Percentiles rank a stretch among this genome's conserved stretches.
Evolutionary conservation across 495 filamentous ascomycete genomes (phyloP).

Genomic region (Aspergillus affinis): DNA sequence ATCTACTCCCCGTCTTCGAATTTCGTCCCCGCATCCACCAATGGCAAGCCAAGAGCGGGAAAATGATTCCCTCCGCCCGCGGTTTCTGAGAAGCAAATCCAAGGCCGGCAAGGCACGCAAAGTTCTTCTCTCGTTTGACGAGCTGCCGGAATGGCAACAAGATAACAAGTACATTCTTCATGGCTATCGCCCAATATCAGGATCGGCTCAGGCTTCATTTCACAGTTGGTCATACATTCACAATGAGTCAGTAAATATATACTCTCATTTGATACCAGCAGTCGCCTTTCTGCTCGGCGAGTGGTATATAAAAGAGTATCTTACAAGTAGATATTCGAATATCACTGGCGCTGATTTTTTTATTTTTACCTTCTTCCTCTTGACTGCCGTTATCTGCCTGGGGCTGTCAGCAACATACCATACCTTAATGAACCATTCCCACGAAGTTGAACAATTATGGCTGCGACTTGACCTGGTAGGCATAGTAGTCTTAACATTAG

Average conservation of each 20-base stretch:
- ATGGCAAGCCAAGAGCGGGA: too few species aligned
- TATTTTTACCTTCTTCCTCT: conserved; percentile 29
- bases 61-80: too few species aligned
- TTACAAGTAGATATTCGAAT: conserved; percentile 21
- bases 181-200: conserved; percentile 33
- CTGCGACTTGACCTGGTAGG: conserved; percentile 28
- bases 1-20: conserved; percentile 24
- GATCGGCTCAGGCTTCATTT: conserved; percentile 27
- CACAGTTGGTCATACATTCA: conserved; percentile 30
- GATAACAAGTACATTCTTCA: conserved; percentile 28
- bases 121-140: conserved; percentile 28
- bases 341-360: conserved; percentile 22
- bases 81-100: too few species aligned
- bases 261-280: conserved; percentile 31
- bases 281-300: conserved; percentile 21
- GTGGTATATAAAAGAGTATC: conserved; percentile 21
- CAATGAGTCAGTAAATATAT: conserved; percentile 41
- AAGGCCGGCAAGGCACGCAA: conserved; percentile 3
- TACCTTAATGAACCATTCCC: conserved; percentile 32
- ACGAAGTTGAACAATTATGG: conserved; percentile 22
- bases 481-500: conserved; percentile 22
- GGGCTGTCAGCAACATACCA: conserved; percentile 29
- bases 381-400: conserved; percentile 23
- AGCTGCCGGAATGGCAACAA: conserved; percentile 34
- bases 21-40: conserved; percentile 21